phyloP scores from a whole-genome alignment of 495 filamentous ascomycete species.

The Copromyces sp. region DNA sequence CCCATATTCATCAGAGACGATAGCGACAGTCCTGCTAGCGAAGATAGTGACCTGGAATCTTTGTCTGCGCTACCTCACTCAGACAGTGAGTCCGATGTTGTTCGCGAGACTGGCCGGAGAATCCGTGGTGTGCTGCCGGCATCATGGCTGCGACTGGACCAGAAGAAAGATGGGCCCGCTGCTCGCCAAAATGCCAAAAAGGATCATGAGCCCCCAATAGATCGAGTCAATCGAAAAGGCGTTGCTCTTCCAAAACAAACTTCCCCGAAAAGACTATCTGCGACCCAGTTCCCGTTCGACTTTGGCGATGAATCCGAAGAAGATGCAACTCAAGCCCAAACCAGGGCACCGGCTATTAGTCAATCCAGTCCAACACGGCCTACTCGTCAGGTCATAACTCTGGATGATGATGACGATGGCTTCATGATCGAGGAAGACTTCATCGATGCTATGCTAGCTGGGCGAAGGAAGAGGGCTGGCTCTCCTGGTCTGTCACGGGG shows the following conservation, averaged over 20 bases:
- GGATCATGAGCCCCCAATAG: slow-evolving; percentile 25
- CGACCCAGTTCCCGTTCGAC: slow-evolving; percentile 31
- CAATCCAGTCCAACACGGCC: neutral
- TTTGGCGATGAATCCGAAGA: slow-evolving; percentile 36
- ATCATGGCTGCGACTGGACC: slow-evolving; percentile 76
- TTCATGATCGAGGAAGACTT: slow-evolving; percentile 42
- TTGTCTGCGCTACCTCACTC: slow-evolving; percentile 9
- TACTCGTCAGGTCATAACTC: slow-evolving; percentile 4
- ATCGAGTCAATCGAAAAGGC: slow-evolving; percentile 39
- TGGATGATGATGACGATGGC: slow-evolving; percentile 24
- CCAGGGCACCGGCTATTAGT: neutral
- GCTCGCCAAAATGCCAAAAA: slow-evolving; percentile 24
- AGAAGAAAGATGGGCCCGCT: slow-evolving; percentile 22
- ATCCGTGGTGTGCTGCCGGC: slow-evolving; percentile 85
- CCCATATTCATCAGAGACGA: slow-evolving; percentile 13
- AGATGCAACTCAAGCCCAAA: slow-evolving; percentile 3
- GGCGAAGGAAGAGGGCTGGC: slow-evolving; percentile 22
- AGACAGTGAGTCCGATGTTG: slow-evolving; percentile 34
- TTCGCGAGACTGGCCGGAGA: slow-evolving; percentile 35
- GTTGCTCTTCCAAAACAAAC: slow-evolving; percentile 37
- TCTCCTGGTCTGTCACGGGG: slow-evolving; percentile 7
- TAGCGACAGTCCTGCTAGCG: neutral
- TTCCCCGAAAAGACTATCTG: slow-evolving; percentile 11
- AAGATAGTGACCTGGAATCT: slow-evolving; percentile 9
- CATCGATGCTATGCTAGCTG: slow-evolving; percentile 45